Evolutionary conservation across 768 basidiomycete species (phyloP).

Genomic region (Hypholoma sublateritium): DNA sequence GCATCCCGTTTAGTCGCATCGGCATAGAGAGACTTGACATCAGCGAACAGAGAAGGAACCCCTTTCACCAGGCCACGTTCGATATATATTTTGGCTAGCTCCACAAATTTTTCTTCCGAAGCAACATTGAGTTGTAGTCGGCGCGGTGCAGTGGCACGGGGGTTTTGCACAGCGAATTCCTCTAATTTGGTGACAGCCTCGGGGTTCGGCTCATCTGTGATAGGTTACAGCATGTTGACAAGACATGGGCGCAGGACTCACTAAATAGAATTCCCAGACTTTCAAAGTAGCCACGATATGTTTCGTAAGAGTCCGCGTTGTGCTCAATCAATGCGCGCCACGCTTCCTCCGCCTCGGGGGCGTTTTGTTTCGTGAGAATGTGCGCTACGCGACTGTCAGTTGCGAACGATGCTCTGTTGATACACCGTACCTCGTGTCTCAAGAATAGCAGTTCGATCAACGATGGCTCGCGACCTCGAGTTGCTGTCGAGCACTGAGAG

Average conservation of each 20-base stretch:
- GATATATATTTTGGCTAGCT: conserved; percentile 67
- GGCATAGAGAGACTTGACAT: conserved; percentile 82
- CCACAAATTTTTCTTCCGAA: conserved; percentile 65
- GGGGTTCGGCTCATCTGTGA: conserved; percentile 49
- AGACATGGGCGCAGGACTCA: conserved; percentile 30
- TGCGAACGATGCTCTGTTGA: conserved; percentile 3
- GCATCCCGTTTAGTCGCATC: conserved; percentile 61
- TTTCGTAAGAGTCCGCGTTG: conserved; percentile 81
- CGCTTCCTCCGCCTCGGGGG: conserved; percentile 73
- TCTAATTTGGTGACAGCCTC: conserved; percentile 58
- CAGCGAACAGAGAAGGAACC: conserved; percentile 90
- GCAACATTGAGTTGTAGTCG: conserved; percentile 75
- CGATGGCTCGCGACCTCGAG: conserved; percentile 62
- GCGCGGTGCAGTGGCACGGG: conserved; percentile 67
- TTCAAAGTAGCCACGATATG: conserved; percentile 73
- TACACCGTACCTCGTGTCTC: conserved; percentile 59
- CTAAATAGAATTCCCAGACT: conserved; percentile 68
- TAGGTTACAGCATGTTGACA: conserved; percentile 2
- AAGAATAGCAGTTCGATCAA: conserved; percentile 69
- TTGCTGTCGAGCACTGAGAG: conserved; percentile 62
- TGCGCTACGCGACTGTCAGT: conserved; percentile 52
- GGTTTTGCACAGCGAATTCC: conserved; percentile 60
- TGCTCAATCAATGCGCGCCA: conserved; percentile 82
- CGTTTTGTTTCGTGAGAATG: conserved; percentile 64
- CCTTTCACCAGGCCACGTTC: conserved; percentile 73